Evolutionary conservation across 2,329 filamentous ascomycete species (phyloP).

Genomic region (Pseudocercospora ulei): DNA sequence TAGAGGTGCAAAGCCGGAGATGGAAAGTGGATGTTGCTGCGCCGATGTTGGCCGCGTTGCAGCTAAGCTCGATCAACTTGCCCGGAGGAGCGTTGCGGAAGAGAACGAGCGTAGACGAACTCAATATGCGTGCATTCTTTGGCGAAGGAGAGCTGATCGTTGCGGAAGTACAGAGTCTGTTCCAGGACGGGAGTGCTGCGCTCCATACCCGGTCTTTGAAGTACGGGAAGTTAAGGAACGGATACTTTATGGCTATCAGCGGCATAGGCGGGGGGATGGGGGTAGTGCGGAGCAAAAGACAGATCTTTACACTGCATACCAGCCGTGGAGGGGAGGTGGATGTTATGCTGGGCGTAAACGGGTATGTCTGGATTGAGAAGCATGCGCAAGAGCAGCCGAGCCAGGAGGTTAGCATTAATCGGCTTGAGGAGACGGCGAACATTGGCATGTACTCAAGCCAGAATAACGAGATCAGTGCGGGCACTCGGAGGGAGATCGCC

Average conservation of each 20-base stretch:
- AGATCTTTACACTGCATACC: constrained; percentile 72
- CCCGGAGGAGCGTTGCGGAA: constrained; percentile 86
- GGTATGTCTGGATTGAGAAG: constrained; percentile 84
- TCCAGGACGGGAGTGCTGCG: constrained; percentile 72
- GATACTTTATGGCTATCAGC: constrained; percentile 71
- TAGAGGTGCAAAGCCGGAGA: constrained; percentile 83
- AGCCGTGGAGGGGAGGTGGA: constrained; percentile 59
- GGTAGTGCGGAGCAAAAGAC: constrained; percentile 71
- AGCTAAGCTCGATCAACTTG: constrained; percentile 83
- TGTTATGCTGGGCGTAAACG: constrained; percentile 86
- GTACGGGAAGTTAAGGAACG: constrained; percentile 92
- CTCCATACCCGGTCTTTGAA: constrained; percentile 84
- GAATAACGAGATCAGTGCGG: constrained; percentile 71
- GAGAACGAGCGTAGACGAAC: constrained; percentile 87
- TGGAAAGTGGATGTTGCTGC: constrained; percentile 95
- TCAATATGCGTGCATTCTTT: constrained; percentile 97
- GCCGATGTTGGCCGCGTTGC: constrained; percentile 72
- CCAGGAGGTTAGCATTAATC: constrained; percentile 60
- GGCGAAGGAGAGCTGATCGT: constrained; percentile 87
- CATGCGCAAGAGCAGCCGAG: constrained; percentile 55
- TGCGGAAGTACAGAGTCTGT: constrained; percentile 85
- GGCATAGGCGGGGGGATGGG: constrained; percentile 70
- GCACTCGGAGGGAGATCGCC: constrained; percentile 79
- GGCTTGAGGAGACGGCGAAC: constrained; percentile 77
- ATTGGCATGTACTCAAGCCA: constrained; percentile 86